These are phyloP conservation scores for Tubosaeta brunneosetosa DNA, from an alignment of 768 basidiomycete genomes.

Conservation along the genomic window DNA sequence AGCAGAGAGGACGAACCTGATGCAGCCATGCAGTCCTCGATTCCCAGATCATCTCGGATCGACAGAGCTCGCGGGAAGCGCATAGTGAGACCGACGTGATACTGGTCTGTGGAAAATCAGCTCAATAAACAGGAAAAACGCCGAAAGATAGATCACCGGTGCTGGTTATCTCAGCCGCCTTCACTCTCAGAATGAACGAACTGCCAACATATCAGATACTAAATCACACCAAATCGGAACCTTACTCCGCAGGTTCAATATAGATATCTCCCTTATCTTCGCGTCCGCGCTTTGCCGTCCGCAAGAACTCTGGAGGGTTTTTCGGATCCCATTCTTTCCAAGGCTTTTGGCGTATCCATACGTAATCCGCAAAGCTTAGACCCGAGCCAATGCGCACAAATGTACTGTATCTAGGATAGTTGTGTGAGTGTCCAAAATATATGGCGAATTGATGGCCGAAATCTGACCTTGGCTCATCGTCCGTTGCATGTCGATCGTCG, in stretches of 20 bases:
- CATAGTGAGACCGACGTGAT: slow-evolving; percentile 84
- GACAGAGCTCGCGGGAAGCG: slow-evolving; percentile 84
- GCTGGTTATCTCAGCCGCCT: slow-evolving; percentile 85
- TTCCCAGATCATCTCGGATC: slow-evolving; percentile 74
- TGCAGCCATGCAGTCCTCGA: slow-evolving; percentile 70
- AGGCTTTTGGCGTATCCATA: slow-evolving; percentile 75
- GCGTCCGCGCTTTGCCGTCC: slow-evolving; percentile 52
- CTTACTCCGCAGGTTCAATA: slow-evolving; percentile 83
- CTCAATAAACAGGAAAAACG: not conserved
- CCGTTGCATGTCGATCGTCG: slow-evolving; percentile 58
- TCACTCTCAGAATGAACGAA: slow-evolving; percentile 90
- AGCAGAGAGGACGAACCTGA: slow-evolving; percentile 41
- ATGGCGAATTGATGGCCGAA: not conserved
- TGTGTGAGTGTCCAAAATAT: not conserved
- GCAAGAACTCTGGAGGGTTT: slow-evolving; percentile 64
- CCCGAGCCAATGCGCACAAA: slow-evolving; percentile 93
- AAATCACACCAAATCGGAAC: not conserved
- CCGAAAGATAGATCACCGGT: slow-evolving; percentile 47
- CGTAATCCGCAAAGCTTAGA: slow-evolving; percentile 78
- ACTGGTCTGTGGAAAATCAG: slow-evolving; percentile 53
- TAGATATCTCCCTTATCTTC: slow-evolving; percentile 91
- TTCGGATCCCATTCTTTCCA: slow-evolving; percentile 82
- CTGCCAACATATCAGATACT: slow-evolving; percentile 36
- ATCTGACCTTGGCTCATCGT: slow-evolving; percentile 58
- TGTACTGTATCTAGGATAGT: slow-evolving; percentile 60